These are phyloP conservation scores for Coniochaeta sp. DNA, from an alignment of 2,329 filamentous ascomycete species.

Conservation along the genomic window DNA sequence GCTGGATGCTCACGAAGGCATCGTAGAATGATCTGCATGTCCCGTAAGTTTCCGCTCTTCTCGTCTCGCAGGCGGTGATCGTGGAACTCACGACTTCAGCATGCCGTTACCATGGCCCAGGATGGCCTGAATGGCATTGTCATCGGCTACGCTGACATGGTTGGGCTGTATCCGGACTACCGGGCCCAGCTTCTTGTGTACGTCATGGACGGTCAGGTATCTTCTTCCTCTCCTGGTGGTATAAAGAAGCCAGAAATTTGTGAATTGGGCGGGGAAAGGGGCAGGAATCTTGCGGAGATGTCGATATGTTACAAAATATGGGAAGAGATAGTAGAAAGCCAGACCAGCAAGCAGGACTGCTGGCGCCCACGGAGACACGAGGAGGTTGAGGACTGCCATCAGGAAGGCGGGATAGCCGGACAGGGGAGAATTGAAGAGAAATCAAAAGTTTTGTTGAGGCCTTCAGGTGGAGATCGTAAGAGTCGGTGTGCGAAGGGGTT, in stretches of 20 bases:
- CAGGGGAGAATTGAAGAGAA: not conserved
- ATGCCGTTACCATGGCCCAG: conserved; percentile 78
- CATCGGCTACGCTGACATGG: conserved; percentile 76
- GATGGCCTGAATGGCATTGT: conserved; percentile 64
- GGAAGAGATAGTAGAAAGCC: conserved; percentile 47
- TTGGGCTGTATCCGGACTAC: conserved; percentile 77
- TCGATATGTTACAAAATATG: conserved; percentile 49
- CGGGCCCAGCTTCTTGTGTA: conserved; percentile 70
- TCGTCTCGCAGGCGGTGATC: not conserved
- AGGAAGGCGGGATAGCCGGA: not conserved
- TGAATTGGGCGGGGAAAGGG: conserved; percentile 58
- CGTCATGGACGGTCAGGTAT: conserved; percentile 57
- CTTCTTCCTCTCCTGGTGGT: conserved; percentile 58
- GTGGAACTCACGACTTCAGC: conserved; percentile 51
- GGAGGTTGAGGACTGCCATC: conserved; percentile 10
- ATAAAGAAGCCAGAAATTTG: conserved; percentile 72
- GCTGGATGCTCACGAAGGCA: conserved; percentile 78
- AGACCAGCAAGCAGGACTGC: conserved; percentile 38
- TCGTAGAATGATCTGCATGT: conserved; percentile 71
- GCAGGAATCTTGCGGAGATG: conserved; percentile 49
- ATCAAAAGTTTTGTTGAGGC: not conserved
- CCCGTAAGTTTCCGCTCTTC: not conserved
- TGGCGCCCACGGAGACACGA: conserved; percentile 38
- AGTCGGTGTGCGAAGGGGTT: not conserved
- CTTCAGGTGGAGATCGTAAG: not conserved